Conservation (phyloP, 805 yeast species). For the Phaffomyces opuntiae region DNA sequence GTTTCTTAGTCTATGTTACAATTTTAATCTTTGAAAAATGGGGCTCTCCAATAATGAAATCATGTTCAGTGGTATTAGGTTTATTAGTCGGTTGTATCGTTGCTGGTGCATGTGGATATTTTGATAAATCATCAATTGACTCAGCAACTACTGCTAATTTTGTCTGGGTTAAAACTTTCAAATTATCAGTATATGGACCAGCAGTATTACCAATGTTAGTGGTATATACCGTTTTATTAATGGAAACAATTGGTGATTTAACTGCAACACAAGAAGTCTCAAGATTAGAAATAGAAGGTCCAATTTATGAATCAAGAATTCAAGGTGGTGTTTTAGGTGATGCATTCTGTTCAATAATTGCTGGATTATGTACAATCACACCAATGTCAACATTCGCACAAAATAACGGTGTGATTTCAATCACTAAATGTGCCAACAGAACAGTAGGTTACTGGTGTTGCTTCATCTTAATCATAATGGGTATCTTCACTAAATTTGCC, state of each 20-base stretch:
- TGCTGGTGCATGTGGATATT: conserved; percentile 88
- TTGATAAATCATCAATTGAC: conserved; percentile 48
- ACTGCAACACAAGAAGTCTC: conserved; percentile 93
- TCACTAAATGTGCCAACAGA: conserved; percentile 87
- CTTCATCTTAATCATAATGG: conserved; percentile 76
- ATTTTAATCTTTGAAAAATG: conserved; percentile 75
- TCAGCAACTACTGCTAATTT: conserved; percentile 81
- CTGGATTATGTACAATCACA: conserved; percentile 75
- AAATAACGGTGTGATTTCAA: conserved; percentile 88
- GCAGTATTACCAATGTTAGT: conserved; percentile 80
- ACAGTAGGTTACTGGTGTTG: conserved; percentile 75
- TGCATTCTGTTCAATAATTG: conserved; percentile 71
- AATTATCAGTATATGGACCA: conserved; percentile 72
- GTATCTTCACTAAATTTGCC: conserved; percentile 78
- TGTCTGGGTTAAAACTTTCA: conserved; percentile 83
- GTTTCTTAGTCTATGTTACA: conserved; percentile 70
- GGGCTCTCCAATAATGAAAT: conserved; percentile 93
- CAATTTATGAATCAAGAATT: conserved; percentile 70
- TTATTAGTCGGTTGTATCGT: conserved; percentile 83
- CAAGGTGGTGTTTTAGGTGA: conserved; percentile 93
- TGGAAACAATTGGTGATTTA: conserved; percentile 92
- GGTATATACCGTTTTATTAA: conserved; percentile 70
- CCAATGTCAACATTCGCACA: conserved; percentile 93
- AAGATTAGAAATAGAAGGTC: conserved; percentile 76
- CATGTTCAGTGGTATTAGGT: conserved; percentile 87